These are phyloP conservation scores for Colletotrichum eremochloae DNA, from an alignment of 2,329 filamentous ascomycete genomes.

Conservation along the genomic window DNA sequence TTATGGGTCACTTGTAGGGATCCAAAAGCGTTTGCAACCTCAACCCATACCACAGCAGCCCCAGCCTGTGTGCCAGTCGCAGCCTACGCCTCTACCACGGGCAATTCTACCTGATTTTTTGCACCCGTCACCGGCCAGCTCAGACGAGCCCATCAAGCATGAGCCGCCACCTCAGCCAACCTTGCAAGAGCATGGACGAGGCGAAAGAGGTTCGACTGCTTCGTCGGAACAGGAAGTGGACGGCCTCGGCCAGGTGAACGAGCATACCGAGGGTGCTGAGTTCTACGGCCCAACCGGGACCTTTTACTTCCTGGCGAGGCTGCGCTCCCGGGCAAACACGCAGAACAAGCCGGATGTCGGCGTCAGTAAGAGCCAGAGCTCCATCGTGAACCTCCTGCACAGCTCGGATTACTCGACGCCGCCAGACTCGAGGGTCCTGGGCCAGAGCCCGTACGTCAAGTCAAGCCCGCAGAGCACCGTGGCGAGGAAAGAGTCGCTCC, in stretches of 20 bases:
- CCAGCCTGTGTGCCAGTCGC: not conserved
- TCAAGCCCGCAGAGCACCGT: constrained; percentile 17
- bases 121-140: constrained; percentile 32
- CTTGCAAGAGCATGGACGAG: constrained; percentile 5
- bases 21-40: constrained; percentile 22
- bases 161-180: not conserved
- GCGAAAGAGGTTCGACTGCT: constrained; percentile 17
- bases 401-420: constrained; percentile 43
- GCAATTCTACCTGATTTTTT: constrained; percentile 6
- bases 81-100: not conserved
- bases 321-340: constrained; percentile 36
- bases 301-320: constrained; percentile 39
- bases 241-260: constrained; percentile 38
- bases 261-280: constrained; percentile 41
- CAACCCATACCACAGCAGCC: not conserved
- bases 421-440: constrained; percentile 26
- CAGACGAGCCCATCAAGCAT: constrained; percentile 35
- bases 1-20: constrained; percentile 7
- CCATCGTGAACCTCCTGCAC: constrained; percentile 43
- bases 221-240: constrained; percentile 39
- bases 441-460: constrained; percentile 25
- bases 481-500: constrained; percentile 12
- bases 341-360: constrained; percentile 18
- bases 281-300: constrained; percentile 42
- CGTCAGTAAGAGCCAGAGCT: constrained; percentile 22